These are phyloP conservation scores for Triglochin maritima DNA, from an alignment of 106 monocot species.

Conservation along the genomic window DNA sequence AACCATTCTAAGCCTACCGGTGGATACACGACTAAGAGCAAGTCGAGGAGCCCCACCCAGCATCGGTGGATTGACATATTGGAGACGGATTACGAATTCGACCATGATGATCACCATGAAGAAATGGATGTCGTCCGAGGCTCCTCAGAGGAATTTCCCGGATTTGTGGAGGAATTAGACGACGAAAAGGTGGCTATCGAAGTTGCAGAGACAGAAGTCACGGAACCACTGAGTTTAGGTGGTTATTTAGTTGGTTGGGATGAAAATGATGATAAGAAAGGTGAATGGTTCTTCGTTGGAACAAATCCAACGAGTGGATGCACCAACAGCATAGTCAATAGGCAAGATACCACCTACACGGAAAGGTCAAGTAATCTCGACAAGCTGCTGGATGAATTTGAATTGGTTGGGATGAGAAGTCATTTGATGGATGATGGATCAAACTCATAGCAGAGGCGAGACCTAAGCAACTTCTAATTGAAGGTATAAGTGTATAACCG, in stretches of 20 bases:
- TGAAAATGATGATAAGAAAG: too few species aligned
- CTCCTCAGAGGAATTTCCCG: neutral
- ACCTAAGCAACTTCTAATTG: neutral
- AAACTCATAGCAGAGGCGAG: neutral
- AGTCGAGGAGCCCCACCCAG: conserved; percentile 21
- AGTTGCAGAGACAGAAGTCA: neutral
- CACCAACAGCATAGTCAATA: too few species aligned
- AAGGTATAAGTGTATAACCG: neutral
- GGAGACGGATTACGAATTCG: neutral
- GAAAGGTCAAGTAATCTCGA: too few species aligned
- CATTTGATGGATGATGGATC: neutral
- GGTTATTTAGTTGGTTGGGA: too few species aligned
- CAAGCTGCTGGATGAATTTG: too few species aligned
- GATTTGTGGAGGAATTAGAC: too few species aligned
- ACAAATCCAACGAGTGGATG: too few species aligned
- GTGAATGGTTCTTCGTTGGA: too few species aligned
- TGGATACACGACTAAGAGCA: conserved; percentile 28
- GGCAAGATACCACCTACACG: too few species aligned
- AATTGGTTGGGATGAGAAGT: too few species aligned
- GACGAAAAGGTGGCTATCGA: neutral
- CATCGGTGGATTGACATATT: neutral
- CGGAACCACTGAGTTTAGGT: too few species aligned
- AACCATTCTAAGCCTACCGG: conserved; percentile 57
- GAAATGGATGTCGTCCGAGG: neutral
- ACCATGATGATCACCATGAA: neutral